A percentile compares a stretch with the other conserved stretches of the same genome.
Conservation (phyloP, 2,329 filamentous ascomycete species). For the Tetracladium maxilliforme region DNA sequence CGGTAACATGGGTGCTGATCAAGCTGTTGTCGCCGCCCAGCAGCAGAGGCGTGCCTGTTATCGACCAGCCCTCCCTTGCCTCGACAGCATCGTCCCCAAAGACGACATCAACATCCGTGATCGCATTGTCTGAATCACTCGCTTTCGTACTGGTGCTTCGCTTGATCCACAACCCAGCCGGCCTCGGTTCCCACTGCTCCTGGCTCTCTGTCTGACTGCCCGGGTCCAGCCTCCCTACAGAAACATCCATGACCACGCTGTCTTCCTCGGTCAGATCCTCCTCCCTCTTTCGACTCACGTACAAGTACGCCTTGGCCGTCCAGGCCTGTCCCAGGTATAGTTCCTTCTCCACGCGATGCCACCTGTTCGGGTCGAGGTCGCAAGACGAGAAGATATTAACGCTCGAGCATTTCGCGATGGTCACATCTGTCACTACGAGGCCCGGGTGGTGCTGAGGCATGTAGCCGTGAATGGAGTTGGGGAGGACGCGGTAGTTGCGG, state of each 20-base stretch:
- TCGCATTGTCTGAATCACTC: slow-evolving; percentile 24
- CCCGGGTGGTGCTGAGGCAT: slow-evolving; percentile 55
- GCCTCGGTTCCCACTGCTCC: slow-evolving; percentile 50
- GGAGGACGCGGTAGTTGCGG: slow-evolving; percentile 52
- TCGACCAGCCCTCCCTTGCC: slow-evolving; percentile 70
- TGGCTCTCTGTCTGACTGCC: slow-evolving; percentile 34
- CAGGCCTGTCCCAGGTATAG: slow-evolving; percentile 50
- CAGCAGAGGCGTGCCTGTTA: slow-evolving; percentile 60
- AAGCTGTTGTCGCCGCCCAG: slow-evolving; percentile 47
- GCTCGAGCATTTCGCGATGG: slow-evolving; percentile 46
- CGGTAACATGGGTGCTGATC: slow-evolving; percentile 60
- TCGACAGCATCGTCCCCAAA: slow-evolving; percentile 72
- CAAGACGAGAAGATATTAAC: slow-evolving; percentile 45
- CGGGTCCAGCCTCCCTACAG: slow-evolving; percentile 46
- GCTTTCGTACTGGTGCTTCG: slow-evolving; percentile 28
- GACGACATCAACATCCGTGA: slow-evolving; percentile 56
- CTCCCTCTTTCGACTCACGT: slow-evolving; percentile 55
- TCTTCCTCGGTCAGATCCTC: slow-evolving; percentile 50
- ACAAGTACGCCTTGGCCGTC: slow-evolving; percentile 51
- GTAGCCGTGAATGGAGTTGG: slow-evolving; percentile 51
- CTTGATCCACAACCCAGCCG: slow-evolving; percentile 56
- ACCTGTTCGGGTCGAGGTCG: slow-evolving; percentile 38
- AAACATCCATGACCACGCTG: slow-evolving; percentile 48
- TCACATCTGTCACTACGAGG: slow-evolving; percentile 56
- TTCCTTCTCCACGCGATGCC: slow-evolving; percentile 59